Percentiles rank a stretch among this genome's conserved stretches.
Conservation (phyloP, 2,329 filamentous ascomycete genomes). For the Colletotrichum liaoningense region DNA sequence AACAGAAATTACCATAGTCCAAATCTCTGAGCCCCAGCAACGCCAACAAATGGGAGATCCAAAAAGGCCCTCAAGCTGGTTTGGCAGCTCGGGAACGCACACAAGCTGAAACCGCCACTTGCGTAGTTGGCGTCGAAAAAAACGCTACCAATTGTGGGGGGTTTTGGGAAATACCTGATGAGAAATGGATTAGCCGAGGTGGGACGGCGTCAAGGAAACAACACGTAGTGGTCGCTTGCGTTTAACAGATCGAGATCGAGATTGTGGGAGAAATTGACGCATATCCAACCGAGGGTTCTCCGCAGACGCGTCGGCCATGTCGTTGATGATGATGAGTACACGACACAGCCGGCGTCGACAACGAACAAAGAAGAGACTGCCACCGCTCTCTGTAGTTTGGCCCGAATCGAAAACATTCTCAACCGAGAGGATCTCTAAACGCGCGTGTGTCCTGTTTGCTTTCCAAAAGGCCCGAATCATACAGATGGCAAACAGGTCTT, state of each 20-base stretch:
- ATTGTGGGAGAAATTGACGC: neutral
- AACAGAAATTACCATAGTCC: neutral
- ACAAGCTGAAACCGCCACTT: constrained; percentile 31
- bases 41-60: neutral
- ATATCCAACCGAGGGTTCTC: neutral
- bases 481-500: neutral
- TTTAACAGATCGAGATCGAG: neutral
- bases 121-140: constrained; percentile 22
- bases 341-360: neutral
- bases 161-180: neutral
- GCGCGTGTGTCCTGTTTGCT: neutral
- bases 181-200: neutral
- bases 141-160: neutral
- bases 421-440: neutral
- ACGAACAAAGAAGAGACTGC: neutral
- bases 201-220: neutral
- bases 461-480: neutral
- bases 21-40: neutral
- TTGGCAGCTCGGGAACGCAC: neutral
- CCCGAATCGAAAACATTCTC: neutral
- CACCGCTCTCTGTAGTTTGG: neutral
- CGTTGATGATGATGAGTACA: neutral
- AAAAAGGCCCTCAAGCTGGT: neutral
- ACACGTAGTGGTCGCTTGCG: neutral
- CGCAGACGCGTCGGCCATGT: neutral